Percentiles rank a stretch among this genome's conserved stretches.
Conservation (phyloP, 2,329 filamentous ascomycete genomes). For the Scolecobasidium constrictum region DNA sequence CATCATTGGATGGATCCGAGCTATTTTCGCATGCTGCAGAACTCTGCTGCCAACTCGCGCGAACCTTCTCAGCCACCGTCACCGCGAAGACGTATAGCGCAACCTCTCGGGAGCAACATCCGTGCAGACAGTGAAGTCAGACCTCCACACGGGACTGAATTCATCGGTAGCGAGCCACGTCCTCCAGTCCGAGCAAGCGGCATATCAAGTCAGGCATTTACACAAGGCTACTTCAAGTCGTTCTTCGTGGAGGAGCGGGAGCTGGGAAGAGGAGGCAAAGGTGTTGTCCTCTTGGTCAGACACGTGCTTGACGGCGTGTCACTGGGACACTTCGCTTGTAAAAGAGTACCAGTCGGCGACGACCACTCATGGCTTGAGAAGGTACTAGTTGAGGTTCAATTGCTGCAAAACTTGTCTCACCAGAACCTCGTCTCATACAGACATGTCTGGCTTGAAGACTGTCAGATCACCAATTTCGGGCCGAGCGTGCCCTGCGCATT, state of each 20-base stretch:
- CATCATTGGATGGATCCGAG: conserved; percentile 54
- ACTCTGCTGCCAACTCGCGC: conserved; percentile 42
- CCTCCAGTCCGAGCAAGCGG: conserved; percentile 40
- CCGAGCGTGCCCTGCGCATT: conserved; percentile 91
- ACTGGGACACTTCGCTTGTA: conserved; percentile 89
- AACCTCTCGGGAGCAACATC: conserved; percentile 17
- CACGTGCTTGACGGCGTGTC: conserved; percentile 85
- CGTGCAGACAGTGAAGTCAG: conserved; percentile 27
- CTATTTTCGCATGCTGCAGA: conserved; percentile 88
- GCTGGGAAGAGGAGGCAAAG: conserved; percentile 83
- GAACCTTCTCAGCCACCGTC: conserved; percentile 36
- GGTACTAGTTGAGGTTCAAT: conserved; percentile 82
- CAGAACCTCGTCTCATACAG: conserved; percentile 94
- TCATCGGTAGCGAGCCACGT: conserved; percentile 33
- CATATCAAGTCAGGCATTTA: conserved; percentile 81
- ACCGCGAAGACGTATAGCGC: conserved; percentile 33
- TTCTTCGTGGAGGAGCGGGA: conserved; percentile 88
- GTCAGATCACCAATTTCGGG: conserved; percentile 70
- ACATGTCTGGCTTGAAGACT: conserved; percentile 93
- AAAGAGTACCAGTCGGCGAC: conserved; percentile 86
- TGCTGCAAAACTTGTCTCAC: conserved; percentile 84
- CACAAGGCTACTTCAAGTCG: conserved; percentile 79
- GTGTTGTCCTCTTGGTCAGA: conserved; percentile 85
- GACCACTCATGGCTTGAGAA: conserved; percentile 95
- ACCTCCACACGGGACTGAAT: conserved; percentile 45